phyloP scores from a whole-genome alignment of 352 stramenopile genomes.

The Phytophthora podocarpi region DNA sequence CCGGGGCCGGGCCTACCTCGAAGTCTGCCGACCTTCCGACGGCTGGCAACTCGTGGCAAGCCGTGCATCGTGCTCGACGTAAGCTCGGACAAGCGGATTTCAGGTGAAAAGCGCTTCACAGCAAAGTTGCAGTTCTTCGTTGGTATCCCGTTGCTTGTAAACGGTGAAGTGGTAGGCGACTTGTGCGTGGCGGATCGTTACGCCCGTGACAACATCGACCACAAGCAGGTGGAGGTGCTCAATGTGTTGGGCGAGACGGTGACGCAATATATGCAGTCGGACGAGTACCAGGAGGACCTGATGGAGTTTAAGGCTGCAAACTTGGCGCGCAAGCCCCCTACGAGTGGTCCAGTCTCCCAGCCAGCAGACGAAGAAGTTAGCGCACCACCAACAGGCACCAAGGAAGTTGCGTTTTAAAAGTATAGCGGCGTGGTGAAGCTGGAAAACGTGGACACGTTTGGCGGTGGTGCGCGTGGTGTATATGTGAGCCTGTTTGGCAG shows the following conservation, averaged over 20 bases:
- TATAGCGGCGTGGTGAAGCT: constrained; percentile 25
- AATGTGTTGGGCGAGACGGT: constrained; percentile 88
- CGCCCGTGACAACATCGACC: constrained; percentile 80
- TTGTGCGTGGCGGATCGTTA: constrained; percentile 85
- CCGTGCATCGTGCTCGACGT: constrained; percentile 89
- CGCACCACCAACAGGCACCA: constrained; percentile 37
- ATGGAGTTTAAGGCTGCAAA: constrained; percentile 65
- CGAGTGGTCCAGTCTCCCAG: constrained; percentile 15
- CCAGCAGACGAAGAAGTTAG: constrained; percentile 34
- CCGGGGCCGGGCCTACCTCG: constrained; percentile 61
- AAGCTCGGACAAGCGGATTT: constrained; percentile 88
- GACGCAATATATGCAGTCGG: constrained; percentile 89
- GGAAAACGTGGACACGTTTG: constrained; percentile 20
- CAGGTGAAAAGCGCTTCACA: constrained; percentile 81
- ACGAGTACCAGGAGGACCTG: constrained; percentile 80
- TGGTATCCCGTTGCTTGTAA: constrained; percentile 82
- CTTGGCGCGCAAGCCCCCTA: constrained; percentile 26
- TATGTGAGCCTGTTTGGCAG: constrained; percentile 31
- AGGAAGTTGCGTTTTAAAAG: constrained; percentile 86
- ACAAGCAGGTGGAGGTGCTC: constrained; percentile 85
- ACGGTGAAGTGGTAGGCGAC: constrained; percentile 86
- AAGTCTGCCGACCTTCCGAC: constrained; percentile 85
- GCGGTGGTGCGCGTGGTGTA: constrained; percentile 19
- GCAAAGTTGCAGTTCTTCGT: constrained; percentile 91
- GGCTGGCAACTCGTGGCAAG: constrained; percentile 85